Percentiles rank a stretch among this genome's conserved stretches.
Evolutionary conservation across 441 rosid species (phyloP).

Genomic region (Pelargonium myrrhifolium): DNA sequence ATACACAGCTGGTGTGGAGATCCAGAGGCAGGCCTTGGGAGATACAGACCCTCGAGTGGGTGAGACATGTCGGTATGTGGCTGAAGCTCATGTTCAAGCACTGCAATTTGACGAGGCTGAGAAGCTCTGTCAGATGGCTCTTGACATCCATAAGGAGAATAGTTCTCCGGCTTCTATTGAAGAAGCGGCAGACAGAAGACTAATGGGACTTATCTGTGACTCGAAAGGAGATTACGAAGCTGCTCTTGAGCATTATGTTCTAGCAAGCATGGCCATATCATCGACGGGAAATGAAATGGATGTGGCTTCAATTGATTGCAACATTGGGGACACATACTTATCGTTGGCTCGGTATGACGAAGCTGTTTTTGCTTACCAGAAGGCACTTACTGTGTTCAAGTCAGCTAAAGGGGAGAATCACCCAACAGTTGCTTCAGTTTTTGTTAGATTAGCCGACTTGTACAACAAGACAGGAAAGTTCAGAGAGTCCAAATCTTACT

Average conservation of each 20-base stretch:
- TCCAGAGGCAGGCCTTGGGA: conserved; percentile 73
- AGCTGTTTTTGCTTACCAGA: conserved; percentile 76
- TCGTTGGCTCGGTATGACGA: conserved; percentile 78
- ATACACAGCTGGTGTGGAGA: conserved; percentile 82
- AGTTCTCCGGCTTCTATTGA: conserved; percentile 55
- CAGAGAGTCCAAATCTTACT: conserved; percentile 72
- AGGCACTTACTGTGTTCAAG: conserved; percentile 71
- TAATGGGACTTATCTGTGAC: conserved; percentile 77
- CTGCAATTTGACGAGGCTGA: conserved; percentile 76
- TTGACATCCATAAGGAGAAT: conserved; percentile 58
- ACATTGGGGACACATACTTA: conserved; percentile 87
- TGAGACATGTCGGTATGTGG: conserved; percentile 71
- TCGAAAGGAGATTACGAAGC: conserved; percentile 68
- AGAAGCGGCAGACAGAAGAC: conserved; percentile 81
- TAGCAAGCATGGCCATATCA: conserved; percentile 87
- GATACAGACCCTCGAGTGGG: conserved; percentile 63
- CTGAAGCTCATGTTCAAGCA: conserved; percentile 84
- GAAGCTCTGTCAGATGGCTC: conserved; percentile 65
- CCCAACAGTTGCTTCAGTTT: conserved; percentile 72
- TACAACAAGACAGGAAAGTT: conserved; percentile 68
- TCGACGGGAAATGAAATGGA: conserved; percentile 58
- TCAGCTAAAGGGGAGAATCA: conserved; percentile 73
- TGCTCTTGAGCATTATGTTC: conserved; percentile 76
- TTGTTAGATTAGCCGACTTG: conserved; percentile 74
- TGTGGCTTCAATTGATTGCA: conserved; percentile 71